phyloP scores from a whole-genome alignment of 176 grass and related monocot genomes.

The Poa annua region DNA sequence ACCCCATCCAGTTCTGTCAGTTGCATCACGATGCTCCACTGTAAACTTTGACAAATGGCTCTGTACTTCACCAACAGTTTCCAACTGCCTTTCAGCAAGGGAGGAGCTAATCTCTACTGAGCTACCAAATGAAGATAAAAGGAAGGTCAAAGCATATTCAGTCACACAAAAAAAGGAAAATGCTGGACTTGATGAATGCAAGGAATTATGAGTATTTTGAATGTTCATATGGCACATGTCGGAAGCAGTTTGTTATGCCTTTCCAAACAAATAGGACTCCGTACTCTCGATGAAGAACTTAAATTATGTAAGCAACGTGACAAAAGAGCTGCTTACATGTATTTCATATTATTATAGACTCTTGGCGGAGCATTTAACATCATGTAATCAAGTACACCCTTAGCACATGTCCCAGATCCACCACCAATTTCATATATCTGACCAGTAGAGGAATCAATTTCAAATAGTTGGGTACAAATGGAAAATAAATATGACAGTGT shows the following conservation, averaged over 20 bases:
- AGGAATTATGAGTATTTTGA: conserved; percentile 1
- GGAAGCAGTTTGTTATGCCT: conserved; percentile 5
- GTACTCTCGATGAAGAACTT: not conserved
- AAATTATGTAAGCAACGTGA: not conserved
- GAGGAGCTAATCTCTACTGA: conserved; percentile 98
- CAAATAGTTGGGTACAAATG: conserved; percentile 15
- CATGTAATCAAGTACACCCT: conserved; percentile 95
- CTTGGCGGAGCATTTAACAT: conserved; percentile 91
- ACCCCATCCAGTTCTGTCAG: conserved; percentile 92
- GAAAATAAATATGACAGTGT: conserved; percentile 9
- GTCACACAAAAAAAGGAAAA: conserved; percentile 29
- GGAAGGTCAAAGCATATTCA: conserved; percentile 50
- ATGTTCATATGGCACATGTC: conserved; percentile 7
- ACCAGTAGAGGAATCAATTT: conserved; percentile 29
- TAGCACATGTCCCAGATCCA: conserved; percentile 96
- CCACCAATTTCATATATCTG: conserved; percentile 98
- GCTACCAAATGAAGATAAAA: conserved; percentile 60
- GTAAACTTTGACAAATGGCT: conserved; percentile 90
- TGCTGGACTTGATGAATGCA: conserved; percentile 22
- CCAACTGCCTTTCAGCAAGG: conserved; percentile 87
- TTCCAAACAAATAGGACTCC: not conserved
- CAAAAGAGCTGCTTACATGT: conserved; percentile 67
- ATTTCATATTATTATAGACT: conserved; percentile 94
- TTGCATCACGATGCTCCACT: conserved; percentile 84
- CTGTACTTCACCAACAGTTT: conserved; percentile 82